Evolutionary conservation across 2,329 filamentous ascomycete genomes (phyloP), one percentile per base, ranked within the genome.

Genomic region (Ceratocystiopsis brevicomis): DNA sequence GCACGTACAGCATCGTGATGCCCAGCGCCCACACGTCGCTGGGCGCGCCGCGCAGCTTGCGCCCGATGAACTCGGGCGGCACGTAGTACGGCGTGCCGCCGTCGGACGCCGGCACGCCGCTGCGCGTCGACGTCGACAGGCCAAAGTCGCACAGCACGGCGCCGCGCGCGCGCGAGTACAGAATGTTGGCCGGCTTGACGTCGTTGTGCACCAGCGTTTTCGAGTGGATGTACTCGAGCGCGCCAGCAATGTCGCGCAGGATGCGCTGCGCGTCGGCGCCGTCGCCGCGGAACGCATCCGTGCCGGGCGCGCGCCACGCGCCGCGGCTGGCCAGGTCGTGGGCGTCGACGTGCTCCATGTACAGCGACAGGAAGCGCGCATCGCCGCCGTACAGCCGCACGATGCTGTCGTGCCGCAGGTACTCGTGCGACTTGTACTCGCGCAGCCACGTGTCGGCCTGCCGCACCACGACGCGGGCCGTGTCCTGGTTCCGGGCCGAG

Each of bases 61-160:
- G 58, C 13, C 66, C 68, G 46, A 76, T 71, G 53, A 73, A 76
- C 54, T 76, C 72, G 18, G 71, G 71, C 1, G 72, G 71, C 17
- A 76, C 64, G 52, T 76, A 76, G 56, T 73, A 76, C 13, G 72
- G 72, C 14, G 72, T 76, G 41, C 72, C 72, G 21, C 71, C 71
- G 10, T 63, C 63, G 3, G 62, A 66, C 13, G 64, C 61, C 4
- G 65, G 61, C 25, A 10, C 25, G 25, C 25, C 25, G 47, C 64
- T 66, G 44, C 54, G 57, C 17, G 61, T 61, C 30, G 57, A 57
- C 3, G 69, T 71, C 10, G 70, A 70, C 38, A 75, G 59, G 13
- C 72, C 72, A 55, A 75, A 72, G 54, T 76, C 72, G 54, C 72
- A 76, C 30, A 76, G 64, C 3, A 75, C 69, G 33, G 70, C 71